Evolutionary conservation across 2,329 filamentous ascomycete genomes (phyloP).

Genomic region (Alternaria consortialis): DNA sequence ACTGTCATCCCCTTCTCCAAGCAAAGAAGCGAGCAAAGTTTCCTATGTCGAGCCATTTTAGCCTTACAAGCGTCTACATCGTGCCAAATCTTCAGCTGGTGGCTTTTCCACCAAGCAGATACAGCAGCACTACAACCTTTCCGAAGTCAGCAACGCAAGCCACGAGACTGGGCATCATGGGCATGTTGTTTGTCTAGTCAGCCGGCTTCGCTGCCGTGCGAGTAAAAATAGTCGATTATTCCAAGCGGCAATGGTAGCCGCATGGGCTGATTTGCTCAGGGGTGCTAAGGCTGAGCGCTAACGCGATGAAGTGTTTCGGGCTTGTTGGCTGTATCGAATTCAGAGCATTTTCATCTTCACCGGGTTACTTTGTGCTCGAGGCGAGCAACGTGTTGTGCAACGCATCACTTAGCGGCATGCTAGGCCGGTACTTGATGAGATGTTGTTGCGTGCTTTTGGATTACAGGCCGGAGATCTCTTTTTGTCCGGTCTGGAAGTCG

Average conservation of each 20-base stretch:
- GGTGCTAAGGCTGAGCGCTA: slow-evolving; percentile 4
- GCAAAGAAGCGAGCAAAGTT: slow-evolving; percentile 1
- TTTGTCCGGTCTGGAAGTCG: neutral
- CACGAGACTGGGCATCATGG: slow-evolving; percentile 7
- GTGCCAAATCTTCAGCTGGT: slow-evolving; percentile 2
- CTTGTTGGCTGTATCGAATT: slow-evolving; percentile 16
- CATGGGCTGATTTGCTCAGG: slow-evolving; percentile 8
- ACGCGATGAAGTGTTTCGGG: slow-evolving; percentile 1
- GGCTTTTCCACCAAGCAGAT: neutral
- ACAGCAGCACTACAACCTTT: slow-evolving; percentile 2
- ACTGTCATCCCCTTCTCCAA: neutral
- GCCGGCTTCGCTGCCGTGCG: slow-evolving; percentile 1
- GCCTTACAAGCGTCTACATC: neutral
- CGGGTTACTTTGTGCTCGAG: neutral
- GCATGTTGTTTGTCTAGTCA: neutral
- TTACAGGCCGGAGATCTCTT: neutral
- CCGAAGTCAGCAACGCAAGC: neutral
- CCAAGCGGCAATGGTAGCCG: slow-evolving; percentile 1
- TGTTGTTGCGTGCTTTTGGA: neutral
- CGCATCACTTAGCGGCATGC: neutral
- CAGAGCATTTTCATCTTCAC: slow-evolving; percentile 5
- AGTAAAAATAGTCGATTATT: slow-evolving; percentile 9
- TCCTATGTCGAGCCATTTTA: neutral
- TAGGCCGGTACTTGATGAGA: neutral
- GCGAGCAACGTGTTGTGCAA: neutral